These are phyloP conservation scores for Chlorella sp. DNA, from an alignment of 139 green algal genomes.

Conservation along the genomic window DNA sequence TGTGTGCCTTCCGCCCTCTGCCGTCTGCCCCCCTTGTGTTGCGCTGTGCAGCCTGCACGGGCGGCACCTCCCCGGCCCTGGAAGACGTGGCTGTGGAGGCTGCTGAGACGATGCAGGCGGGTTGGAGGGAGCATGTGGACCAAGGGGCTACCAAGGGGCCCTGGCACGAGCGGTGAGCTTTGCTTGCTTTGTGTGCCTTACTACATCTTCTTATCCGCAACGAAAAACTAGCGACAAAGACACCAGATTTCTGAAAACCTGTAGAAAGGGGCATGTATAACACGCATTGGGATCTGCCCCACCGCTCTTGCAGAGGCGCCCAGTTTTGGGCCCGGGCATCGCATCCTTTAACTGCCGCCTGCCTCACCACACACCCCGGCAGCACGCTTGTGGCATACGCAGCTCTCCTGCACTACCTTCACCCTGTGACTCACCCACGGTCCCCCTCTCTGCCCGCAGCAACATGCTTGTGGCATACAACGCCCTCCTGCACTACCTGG, in stretches of 20 bases:
- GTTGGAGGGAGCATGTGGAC: constrained; percentile 19
- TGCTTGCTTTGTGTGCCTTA: no score
- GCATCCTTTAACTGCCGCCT: not conserved
- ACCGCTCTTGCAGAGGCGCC: no score
- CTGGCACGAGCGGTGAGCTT: constrained; percentile 8
- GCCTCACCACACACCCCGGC: not conserved
- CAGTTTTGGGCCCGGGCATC: no score
- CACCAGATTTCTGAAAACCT: no score
- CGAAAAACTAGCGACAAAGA: no score
- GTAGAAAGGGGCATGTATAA: no score
- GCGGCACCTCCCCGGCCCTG: constrained; percentile 48
- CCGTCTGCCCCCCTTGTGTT: not conserved
- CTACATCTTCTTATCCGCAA: no score
- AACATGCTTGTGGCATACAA: constrained; percentile 59
- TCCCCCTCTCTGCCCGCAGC: constrained; percentile 1
- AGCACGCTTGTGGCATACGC: constrained; percentile 58
- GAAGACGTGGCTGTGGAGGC: constrained; percentile 38
- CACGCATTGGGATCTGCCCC: no score
- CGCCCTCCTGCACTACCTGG: constrained; percentile 59
- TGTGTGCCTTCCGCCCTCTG: no score
- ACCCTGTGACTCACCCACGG: not conserved
- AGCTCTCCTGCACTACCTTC: constrained; percentile 59
- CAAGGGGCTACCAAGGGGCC: not conserved
- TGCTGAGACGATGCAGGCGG: constrained; percentile 31
- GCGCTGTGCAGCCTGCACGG: constrained; percentile 29